Conservation (phyloP, 2,329 filamentous ascomycete species). For the Metarhizium robertsii region DNA sequence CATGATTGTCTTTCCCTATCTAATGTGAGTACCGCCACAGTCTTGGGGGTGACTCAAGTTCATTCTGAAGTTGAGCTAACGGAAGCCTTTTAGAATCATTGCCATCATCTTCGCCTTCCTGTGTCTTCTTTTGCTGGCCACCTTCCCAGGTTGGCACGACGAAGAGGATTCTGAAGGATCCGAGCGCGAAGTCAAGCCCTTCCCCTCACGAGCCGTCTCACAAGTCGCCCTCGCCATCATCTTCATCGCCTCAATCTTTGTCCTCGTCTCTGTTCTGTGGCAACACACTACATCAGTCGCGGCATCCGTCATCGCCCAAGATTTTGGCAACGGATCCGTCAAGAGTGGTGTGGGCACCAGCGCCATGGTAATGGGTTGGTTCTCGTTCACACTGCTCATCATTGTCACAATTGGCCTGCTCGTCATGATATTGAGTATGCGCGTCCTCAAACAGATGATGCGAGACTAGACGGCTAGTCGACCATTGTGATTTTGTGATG, state of each 20-base stretch:
- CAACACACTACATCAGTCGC: conserved; percentile 95
- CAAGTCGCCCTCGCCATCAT: conserved; percentile 91
- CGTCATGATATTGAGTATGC: conserved; percentile 93
- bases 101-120: conserved; percentile 96
- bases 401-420: conserved; percentile 91
- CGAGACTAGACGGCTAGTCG: conserved; percentile 7
- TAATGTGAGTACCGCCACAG: conserved; percentile 56
- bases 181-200: conserved; percentile 86
- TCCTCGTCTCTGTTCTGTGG: conserved; percentile 72
- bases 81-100: conserved; percentile 59
- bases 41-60: no score
- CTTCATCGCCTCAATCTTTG: conserved; percentile 64
- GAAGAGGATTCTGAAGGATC: conserved; percentile 72
- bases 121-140: conserved; percentile 88
- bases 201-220: conserved; percentile 84
- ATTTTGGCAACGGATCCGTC: conserved; percentile 83
- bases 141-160: conserved; percentile 96
- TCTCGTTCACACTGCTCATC: conserved; percentile 86
- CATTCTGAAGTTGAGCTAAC: not conserved
- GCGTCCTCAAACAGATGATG: conserved; percentile 57
- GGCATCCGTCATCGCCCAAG: conserved; percentile 85
- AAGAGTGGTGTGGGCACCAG: conserved; percentile 82
- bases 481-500: not conserved
- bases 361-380: conserved; percentile 97
- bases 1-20: conserved; percentile 94